Percentiles rank a stretch among this genome's conserved stretches.
These are phyloP conservation scores for Stylosanthes scabra DNA, from an alignment of 331 rosid species.

Conservation along the genomic window DNA sequence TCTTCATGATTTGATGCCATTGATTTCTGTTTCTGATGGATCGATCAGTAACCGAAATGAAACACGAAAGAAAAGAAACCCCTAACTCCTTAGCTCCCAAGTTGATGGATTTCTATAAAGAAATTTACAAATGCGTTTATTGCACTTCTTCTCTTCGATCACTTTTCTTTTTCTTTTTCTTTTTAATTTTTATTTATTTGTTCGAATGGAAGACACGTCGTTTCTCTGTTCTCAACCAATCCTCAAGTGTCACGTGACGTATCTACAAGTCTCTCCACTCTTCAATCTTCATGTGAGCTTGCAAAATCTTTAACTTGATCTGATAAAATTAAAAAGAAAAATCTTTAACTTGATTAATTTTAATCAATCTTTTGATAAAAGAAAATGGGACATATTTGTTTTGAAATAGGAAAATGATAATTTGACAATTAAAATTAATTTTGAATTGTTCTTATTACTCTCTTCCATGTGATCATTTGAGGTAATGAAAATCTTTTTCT, in stretches of 20 bases:
- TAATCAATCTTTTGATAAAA: too few species aligned
- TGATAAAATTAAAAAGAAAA: too few species aligned
- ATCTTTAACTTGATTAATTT: too few species aligned
- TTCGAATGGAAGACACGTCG: conserved; percentile 31
- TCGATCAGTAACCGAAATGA: neutral
- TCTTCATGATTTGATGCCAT: conserved; percentile 36
- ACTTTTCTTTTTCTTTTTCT: neutral
- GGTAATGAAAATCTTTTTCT: too few species aligned
- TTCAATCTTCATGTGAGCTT: neutral
- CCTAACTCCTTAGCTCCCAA: conserved; percentile 10
- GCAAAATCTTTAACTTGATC: too few species aligned
- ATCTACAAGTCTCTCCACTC: neutral
- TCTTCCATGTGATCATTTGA: too few species aligned
- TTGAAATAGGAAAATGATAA: too few species aligned
- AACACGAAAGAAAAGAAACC: neutral
- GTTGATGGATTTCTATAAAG: neutral
- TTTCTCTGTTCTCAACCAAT: neutral
- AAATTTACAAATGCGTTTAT: neutral
- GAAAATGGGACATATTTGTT: too few species aligned
- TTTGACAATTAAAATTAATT: too few species aligned
- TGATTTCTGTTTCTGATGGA: neutral
- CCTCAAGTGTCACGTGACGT: conserved; percentile 8
- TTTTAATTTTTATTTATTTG: too few species aligned
- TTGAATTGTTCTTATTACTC: too few species aligned
- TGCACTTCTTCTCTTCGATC: neutral